Evolutionary conservation across 208 protist genomes (phyloP).

Genomic region (Phytomonas francai): DNA sequence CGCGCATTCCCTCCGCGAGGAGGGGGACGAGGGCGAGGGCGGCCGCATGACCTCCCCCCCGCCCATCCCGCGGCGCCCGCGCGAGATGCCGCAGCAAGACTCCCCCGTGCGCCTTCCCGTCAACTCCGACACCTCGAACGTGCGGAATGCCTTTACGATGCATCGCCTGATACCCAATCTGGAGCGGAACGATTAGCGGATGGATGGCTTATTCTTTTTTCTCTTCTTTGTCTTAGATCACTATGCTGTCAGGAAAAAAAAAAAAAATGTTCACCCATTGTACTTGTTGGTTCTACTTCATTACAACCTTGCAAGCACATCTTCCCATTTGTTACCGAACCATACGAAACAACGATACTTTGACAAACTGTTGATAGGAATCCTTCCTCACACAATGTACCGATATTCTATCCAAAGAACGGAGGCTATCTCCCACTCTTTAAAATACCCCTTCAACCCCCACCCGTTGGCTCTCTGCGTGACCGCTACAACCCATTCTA

Average conservation of each 20-base stretch:
- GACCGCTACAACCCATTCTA: neutral
- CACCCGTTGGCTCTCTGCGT: neutral
- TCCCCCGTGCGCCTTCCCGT: constrained; percentile 36
- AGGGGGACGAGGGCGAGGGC: neutral
- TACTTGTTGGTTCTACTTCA: neutral
- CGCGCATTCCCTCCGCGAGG: neutral
- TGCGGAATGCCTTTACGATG: neutral
- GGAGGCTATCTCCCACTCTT: neutral
- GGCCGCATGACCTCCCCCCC: neutral
- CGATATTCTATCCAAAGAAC: neutral
- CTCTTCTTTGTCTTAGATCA: too few relatives aligned
- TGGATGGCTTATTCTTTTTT: neutral
- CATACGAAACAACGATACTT: neutral
- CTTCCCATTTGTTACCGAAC: neutral
- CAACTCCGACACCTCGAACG: constrained; percentile 22
- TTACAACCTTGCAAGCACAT: neutral
- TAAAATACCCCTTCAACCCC: neutral
- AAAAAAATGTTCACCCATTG: neutral
- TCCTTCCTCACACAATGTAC: neutral
- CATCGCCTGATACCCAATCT: neutral
- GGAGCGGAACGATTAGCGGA: neutral
- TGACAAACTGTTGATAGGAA: neutral
- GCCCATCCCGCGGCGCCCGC: neutral
- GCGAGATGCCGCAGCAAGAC: constrained; percentile 14
- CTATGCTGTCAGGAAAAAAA: neutral